Evolutionary conservation across 2,329 filamentous ascomycete genomes (phyloP), one percentile per base, ranked within the genome.

Genomic region (Sporothrix mexicana): DNA sequence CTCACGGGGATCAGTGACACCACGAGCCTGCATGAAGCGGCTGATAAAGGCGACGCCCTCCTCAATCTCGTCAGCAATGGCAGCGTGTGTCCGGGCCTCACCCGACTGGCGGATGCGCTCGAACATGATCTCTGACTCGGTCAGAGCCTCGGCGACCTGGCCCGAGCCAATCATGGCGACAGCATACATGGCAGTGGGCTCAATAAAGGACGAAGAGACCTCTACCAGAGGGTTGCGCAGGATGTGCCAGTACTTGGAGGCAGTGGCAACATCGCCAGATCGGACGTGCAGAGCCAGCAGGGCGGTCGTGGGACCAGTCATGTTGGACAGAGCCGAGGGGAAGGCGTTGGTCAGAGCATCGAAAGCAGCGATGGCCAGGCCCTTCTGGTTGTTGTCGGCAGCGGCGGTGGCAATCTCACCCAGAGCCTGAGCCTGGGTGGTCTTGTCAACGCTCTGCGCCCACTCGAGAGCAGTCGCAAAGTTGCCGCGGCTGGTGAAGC

Each of bases 171-270:
- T 92, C 81, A 98, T 86, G 66, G 94, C 93, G 73, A 97, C 90
- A 15, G 93, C 90, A 78, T 95, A 97, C 94, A 98, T 97, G 73
- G 93, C 89, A 13, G 94, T 92, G 30, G 94, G 93, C 83, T 97
- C 94, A 75, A 97, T 92, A 81, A 97, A 91, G 45, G 90, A 85
- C 71, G 86, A 80, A 13, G 88, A 87, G 47, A 89, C 86, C 69
- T 86, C 84, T 78, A 89, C 85, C 73, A 90, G 87, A 1, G 90
- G 86, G 76, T 85, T 87, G 75, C 87, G 89, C 71, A 98, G 85
- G 72, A 93, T 85, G 70, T 89, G 87, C 94, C 95, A 98, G 83
- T 94, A 95, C 75, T 90, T 87, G 75, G 92, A 88, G 69, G 95
- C 95, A 72, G 89, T 88, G 30, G 90, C 85, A 73, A 97, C 89